Evolutionary conservation across 768 basidiomycete species (phyloP).

Genomic region (Boletus barrowsii): DNA sequence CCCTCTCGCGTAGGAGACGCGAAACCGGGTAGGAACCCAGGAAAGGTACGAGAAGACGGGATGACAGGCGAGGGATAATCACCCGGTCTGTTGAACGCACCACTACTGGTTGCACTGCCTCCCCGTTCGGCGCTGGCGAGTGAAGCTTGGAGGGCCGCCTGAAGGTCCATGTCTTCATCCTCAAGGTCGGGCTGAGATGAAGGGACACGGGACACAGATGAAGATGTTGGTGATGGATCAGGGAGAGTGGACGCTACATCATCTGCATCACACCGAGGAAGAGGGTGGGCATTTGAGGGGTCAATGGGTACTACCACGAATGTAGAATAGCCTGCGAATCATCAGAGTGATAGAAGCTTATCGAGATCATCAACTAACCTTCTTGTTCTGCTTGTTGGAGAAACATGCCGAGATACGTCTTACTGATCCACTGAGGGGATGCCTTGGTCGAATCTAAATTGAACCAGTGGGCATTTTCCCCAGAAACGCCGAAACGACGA

Average conservation of each 20-base stretch:
- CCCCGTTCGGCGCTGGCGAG: conserved; percentile 36
- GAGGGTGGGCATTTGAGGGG: conserved; percentile 44
- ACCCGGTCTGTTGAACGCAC: conserved; percentile 10
- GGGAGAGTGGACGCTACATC: conserved; percentile 63
- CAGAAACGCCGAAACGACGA: conserved; percentile 67
- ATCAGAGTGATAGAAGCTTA: conserved; percentile 4
- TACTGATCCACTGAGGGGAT: conserved; percentile 79
- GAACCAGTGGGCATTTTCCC: conserved; percentile 71
- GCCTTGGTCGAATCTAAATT: conserved; percentile 77
- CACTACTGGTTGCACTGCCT: not conserved
- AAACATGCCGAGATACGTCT: conserved; percentile 80
- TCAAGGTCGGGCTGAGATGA: conserved; percentile 45
- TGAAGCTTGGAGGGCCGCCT: conserved; percentile 84
- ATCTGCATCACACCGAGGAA: conserved; percentile 71
- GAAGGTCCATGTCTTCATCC: conserved; percentile 85
- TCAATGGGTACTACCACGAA: conserved; percentile 73
- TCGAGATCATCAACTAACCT: conserved; percentile 43
- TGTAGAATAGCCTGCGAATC: conserved; percentile 67
- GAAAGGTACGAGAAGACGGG: conserved; percentile 28
- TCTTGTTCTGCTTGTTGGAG: conserved; percentile 84
- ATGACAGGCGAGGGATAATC: conserved; percentile 21
- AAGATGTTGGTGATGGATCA: conserved; percentile 43
- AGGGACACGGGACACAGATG: conserved; percentile 4
- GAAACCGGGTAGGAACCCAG: conserved; percentile 19
- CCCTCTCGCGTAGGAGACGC: conserved; percentile 14